A percentile compares a stretch with the other conserved stretches of the same genome.
These are phyloP conservation scores for Yamadazyma akitaensis DNA, from an alignment of 805 yeast species.

Conservation along the genomic window DNA sequence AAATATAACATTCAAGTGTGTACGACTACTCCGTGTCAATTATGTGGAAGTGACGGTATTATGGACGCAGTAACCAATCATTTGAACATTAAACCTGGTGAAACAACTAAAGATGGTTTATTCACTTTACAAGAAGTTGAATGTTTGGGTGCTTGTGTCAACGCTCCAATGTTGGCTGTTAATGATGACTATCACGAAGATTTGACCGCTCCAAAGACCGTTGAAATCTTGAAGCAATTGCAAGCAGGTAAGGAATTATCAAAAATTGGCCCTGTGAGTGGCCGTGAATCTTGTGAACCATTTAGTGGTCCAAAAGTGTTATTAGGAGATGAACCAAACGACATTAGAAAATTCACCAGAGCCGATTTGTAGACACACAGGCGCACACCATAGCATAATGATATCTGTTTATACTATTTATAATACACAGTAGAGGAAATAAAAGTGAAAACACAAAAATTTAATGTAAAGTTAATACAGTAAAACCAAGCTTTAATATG, in stretches of 20 bases:
- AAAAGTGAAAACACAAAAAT: background rate
- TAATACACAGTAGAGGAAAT: background rate
- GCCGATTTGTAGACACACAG: slow-evolving; percentile 49
- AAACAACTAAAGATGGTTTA: slow-evolving; percentile 69
- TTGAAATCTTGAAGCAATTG: slow-evolving; percentile 57
- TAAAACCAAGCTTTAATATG: background rate
- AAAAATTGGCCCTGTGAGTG: slow-evolving; percentile 65
- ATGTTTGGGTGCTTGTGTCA: slow-evolving; percentile 89
- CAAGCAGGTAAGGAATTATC: slow-evolving; percentile 52
- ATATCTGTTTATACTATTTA: slow-evolving; percentile 1
- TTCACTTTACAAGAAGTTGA: slow-evolving; percentile 87
- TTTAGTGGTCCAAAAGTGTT: slow-evolving; percentile 64
- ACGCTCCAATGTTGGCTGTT: slow-evolving; percentile 84
- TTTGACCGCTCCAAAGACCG: slow-evolving; percentile 64
- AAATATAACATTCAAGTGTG: slow-evolving; percentile 81
- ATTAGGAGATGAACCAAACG: slow-evolving; percentile 57
- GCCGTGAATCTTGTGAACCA: slow-evolving; percentile 77
- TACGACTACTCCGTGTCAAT: slow-evolving; percentile 87
- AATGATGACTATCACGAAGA: slow-evolving; percentile 85
- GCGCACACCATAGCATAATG: slow-evolving; percentile 6
- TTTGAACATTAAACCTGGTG: slow-evolving; percentile 67
- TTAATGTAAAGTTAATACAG: background rate
- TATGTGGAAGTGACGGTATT: slow-evolving; percentile 78
- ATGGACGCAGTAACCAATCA: slow-evolving; percentile 64
- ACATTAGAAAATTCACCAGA: slow-evolving; percentile 69